Base-by-base conservation (phyloP, 495 filamentous ascomycete species). In the Annulohypoxylon bovei region DNA sequence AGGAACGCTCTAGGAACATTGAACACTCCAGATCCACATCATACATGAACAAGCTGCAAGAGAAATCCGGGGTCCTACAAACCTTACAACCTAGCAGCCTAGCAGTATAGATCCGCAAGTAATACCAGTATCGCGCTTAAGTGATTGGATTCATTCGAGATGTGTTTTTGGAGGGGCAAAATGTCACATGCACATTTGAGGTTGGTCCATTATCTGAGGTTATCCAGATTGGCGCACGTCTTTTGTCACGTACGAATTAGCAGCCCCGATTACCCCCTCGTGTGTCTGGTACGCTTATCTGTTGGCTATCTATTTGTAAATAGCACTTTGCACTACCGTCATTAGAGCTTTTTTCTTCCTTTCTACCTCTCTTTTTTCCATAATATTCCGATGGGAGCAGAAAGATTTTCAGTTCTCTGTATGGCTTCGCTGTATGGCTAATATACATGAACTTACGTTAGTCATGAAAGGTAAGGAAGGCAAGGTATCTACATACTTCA, bases 221-320 rank as follows among this genome's bases (percentile, higher is more conserved):
- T 70, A 62, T 61, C 55, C 18, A 55, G 62, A 65, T 64, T 65
- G 55, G 35, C 66, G 30, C 52, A 42, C 35, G 35, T 14, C 27
- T 18, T 4, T 18, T 56, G 25, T 33, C 68, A 49, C 60, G 39
- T 68, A 30, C 70, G 65, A 72, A 72, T 68, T 68, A 72, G 46
- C 60, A 68, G 57, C 60, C 64, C 47, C 18, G 25, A 12, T 64
- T 42, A 25, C 37, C 33, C 64, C 69, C 69, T 61, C 69, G 69
- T 72, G 69, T 72, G 53, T 33, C 39, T 68, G 39, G 47, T 56
- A 65, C 30, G 60, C 64, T 68, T 68, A 72, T 72, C 70, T 61
- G 70, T 72, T 72, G 70, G 70, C 55, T 68, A 56, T 61, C 27
- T 72, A 60, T 56, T 35, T 40, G 28, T 22, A 33, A 55, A 39